Evolutionary conservation across 352 stramenopile species (phyloP).

Genomic region (Plasmopara muralis): DNA sequence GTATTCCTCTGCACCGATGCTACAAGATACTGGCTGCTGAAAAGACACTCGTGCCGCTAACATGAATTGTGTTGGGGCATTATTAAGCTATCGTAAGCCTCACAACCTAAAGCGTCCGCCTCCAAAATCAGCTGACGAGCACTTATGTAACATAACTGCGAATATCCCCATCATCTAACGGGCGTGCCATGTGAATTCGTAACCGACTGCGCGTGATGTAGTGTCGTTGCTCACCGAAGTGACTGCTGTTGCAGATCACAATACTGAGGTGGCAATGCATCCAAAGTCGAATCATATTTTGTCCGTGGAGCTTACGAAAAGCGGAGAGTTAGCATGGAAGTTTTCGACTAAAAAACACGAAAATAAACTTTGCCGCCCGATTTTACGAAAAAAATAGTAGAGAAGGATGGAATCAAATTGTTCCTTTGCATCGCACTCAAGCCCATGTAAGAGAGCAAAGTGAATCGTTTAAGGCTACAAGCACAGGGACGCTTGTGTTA

Average conservation of each 20-base stretch:
- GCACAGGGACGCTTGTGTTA: slow-evolving; percentile 38
- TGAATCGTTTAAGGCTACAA: slow-evolving; percentile 29
- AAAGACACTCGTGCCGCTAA: slow-evolving; percentile 42
- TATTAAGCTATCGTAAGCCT: slow-evolving; percentile 34
- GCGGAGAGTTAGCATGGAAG: slow-evolving; percentile 42
- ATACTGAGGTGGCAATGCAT: slow-evolving; percentile 32
- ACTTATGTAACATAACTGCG: slow-evolving; percentile 9
- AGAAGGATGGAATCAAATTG: slow-evolving; percentile 30
- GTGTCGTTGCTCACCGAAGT: slow-evolving; percentile 29
- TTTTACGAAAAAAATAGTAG: slow-evolving; percentile 36
- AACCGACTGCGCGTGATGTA: slow-evolving; percentile 24
- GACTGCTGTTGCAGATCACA: slow-evolving; percentile 11
- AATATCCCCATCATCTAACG: not conserved
- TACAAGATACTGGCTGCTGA: slow-evolving; percentile 47
- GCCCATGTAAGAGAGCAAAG: slow-evolving; percentile 31
- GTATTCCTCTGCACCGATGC: slow-evolving; percentile 33
- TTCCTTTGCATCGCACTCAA: slow-evolving; percentile 27
- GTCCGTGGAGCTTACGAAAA: slow-evolving; percentile 35
- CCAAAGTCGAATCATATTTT: slow-evolving; percentile 40
- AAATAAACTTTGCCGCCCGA: slow-evolving; percentile 43
- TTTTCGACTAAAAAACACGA: slow-evolving; percentile 46
- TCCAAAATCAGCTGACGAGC: slow-evolving; percentile 10
- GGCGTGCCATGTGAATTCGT: not conserved
- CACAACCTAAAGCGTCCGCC: slow-evolving; percentile 37
- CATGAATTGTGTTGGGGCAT: slow-evolving; percentile 43